Base-by-base conservation (phyloP, 2,329 filamentous ascomycete species). In the Diplodia corticola region DNA sequence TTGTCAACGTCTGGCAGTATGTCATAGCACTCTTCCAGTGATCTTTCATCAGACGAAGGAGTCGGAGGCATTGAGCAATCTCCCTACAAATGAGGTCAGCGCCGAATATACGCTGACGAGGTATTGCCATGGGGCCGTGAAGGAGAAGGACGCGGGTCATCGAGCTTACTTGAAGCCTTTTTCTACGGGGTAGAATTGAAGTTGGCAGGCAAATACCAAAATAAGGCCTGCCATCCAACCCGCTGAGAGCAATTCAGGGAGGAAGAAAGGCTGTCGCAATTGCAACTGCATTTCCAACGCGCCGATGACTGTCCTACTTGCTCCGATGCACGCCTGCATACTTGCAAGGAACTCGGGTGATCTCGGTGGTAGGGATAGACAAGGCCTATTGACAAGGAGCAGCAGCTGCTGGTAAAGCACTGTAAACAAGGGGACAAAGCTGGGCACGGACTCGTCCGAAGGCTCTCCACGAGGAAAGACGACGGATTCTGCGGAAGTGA, bases 201-300 rank as follows among this genome's bases (percentile, higher is more conserved):
- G 37, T 22, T 66, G 64, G 28, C 64, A 66, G 2, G 64, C 64
- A 28, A 66, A 66, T 1, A 63, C 55, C 35, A 66, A 24, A 17
- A 66, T 66, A 9, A 66, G 49, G 35, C 64, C 64, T 7, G 64
- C 64, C 64, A 66, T 66, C 64, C 64, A 66, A 4, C 33, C 57
- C 9, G 64, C 64, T 2, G 64, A 66, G 13, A 66, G 55, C 10
- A 66, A 20, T 22, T 66, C 64, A 6, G 64, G 64, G 9, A 66
- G 48, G 37, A 63, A 66, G n/a, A 66, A 61, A 4, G 64, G 64
- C 35, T 66, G 64, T 10, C 57, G 49, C 10, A 66, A 35, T n/a
- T 53, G 55, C 24, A 66, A n/a, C 33, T 66, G 64, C 64, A 66
- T 61, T 26, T 63, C 64, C 20, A 66, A 46, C n/a, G 55, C 64